Conservation (phyloP, 2,329 filamentous ascomycete species). For the Colletotrichum filicis region DNA sequence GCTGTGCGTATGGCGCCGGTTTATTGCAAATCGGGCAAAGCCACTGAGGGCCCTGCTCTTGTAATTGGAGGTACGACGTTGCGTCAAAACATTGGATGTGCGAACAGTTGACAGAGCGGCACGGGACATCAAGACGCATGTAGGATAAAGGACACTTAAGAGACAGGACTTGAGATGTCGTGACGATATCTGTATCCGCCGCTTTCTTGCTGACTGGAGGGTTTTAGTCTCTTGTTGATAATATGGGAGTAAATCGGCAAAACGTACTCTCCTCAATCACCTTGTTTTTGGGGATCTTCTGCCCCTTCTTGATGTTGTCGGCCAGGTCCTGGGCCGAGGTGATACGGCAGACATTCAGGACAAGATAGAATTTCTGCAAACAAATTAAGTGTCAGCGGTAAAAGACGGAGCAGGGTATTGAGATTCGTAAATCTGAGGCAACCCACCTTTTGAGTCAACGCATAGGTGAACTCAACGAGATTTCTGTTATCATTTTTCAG, state of each 20-base stretch:
- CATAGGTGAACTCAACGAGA: conserved; percentile 87
- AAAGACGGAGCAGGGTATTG: conserved; percentile 16
- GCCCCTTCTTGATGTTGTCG: conserved; percentile 70
- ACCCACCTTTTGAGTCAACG: conserved; percentile 85
- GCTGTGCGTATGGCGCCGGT: conserved; percentile 78
- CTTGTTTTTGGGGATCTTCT: conserved; percentile 80
- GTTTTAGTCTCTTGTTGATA: conserved; percentile 37
- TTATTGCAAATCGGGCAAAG: conserved; percentile 95
- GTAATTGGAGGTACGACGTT: conserved; percentile 88
- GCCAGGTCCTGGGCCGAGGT: conserved; percentile 79
- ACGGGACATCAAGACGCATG: conserved; percentile 81
- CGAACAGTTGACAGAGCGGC: conserved; percentile 81
- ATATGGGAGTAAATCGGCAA: not conserved
- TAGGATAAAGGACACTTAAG: conserved; percentile 94
- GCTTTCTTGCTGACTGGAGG: conserved; percentile 79
- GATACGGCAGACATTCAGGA: conserved; percentile 80
- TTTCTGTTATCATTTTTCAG: conserved; percentile 75
- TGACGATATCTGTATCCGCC: conserved; percentile 87
- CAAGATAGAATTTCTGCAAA: conserved; percentile 76
- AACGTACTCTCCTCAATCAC: conserved; percentile 86
- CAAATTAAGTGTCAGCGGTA: conserved; percentile 28
- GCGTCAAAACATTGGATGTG: conserved; percentile 98
- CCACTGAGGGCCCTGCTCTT: conserved; percentile 97
- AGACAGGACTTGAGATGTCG: conserved; percentile 88
- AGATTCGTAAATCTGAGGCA: conserved; percentile 31